Evolutionary conservation across 768 basidiomycete genomes (phyloP), one percentile per base, ranked within the genome.

Genomic region (Hygrophoropsis aurantiaca): DNA sequence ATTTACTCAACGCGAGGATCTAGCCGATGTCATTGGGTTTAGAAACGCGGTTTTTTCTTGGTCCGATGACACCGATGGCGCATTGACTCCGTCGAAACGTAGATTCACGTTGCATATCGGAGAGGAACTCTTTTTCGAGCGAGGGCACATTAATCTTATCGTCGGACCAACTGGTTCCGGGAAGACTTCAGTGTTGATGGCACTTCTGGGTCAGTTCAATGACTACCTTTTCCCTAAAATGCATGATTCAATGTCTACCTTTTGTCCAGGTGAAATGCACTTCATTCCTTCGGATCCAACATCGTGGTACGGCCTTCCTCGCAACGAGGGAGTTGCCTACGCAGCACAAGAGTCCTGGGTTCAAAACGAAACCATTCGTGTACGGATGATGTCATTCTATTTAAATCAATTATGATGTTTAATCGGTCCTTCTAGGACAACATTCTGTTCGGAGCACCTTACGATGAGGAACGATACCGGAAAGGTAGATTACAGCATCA

Each of bases 321-420:
- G 87, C 2, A 66, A 68, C 3, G 73, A 73, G 2, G 87, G 89
- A 3, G 74, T 93, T 36, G 81, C 87, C 1, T 90, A 87, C 59
- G 85, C 85, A 9, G 84, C 84, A 4, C 90, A 94, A 61, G 87
- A 90, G 58, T 81, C 85, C 4, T 94, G 88, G 88, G 82, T 90
- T 3, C 78, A 84, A 61, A 90, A 88, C 53, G 85, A 84, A 48
- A 87, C 85, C 0, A 85, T 88, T 39, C 71, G 68, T 59, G 82
- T 80, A 34, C n/a, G 11, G 21, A 16, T n/a, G 6, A 18, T 18
- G 5, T 2, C 4, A 13, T 9, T n/a, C 11, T 23, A 21, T 7
- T 15, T 40, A 16, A n/a, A 20, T 11, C 33, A 15, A 25, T 37
- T 20, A n/a, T 23, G 19, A 43, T 18, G 16, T 24, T 10, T 26